Conservation (phyloP, 306 rosid species). For the Dalbergia cochinchinensis region DNA sequence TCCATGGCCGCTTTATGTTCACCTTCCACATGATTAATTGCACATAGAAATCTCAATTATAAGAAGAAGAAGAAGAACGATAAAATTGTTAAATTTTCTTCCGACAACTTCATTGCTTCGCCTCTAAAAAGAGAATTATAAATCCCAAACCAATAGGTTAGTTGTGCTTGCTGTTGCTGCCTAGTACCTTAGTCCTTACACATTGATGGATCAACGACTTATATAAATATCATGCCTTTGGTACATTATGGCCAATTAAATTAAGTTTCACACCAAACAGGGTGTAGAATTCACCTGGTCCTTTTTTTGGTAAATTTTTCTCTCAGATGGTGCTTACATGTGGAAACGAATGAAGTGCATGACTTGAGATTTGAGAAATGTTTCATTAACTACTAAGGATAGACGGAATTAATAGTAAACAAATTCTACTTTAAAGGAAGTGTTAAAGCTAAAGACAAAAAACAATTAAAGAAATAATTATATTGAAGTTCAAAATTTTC, state of each 20-base stretch:
- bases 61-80: neutral
- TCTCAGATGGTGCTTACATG: no score
- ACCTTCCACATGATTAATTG: neutral
- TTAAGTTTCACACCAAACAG: neutral
- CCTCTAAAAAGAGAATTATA: neutral
- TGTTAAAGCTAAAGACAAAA: no score
- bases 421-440: no score
- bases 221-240: neutral
- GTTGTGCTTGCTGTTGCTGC: neutral
- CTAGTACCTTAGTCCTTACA: neutral
- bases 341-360: no score
- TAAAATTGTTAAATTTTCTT: neutral
- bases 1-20: neutral
- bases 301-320: no score
- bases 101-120: neutral
- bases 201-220: slow-evolving; percentile 8
- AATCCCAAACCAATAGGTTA: neutral
- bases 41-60: slow-evolving; percentile 22
- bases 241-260: neutral
- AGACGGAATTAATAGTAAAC: no score
- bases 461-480: no score
- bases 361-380: no score
- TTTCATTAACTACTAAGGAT: no score
- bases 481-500: no score
- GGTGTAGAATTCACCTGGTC: no score